These are phyloP conservation scores for Actinidia arguta DNA, from an alignment of 179 eudicot species.

Conservation along the genomic window DNA sequence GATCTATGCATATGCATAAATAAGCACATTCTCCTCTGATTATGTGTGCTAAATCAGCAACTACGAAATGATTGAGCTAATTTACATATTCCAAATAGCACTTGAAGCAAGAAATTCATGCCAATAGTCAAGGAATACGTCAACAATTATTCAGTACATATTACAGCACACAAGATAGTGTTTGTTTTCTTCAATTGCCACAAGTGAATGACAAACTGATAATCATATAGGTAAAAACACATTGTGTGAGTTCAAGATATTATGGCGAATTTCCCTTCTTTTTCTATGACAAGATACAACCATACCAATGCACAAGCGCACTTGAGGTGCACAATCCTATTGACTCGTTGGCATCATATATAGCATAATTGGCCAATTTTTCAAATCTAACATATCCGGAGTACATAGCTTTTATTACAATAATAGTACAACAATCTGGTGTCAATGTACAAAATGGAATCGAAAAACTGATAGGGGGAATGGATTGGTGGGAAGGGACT, in stretches of 20 bases:
- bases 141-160: not conserved
- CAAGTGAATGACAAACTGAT: not conserved
- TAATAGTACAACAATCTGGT: not conserved
- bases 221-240: not conserved
- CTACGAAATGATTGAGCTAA: not conserved
- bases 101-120: not conserved
- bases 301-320: not conserved
- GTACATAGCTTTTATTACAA: too few species aligned
- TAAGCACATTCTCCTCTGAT: not conserved
- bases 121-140: not conserved
- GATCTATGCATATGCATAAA: not conserved
- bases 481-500: conserved; percentile 26
- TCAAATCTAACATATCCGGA: not conserved
- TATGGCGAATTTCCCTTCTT: not conserved
- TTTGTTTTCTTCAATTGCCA: not conserved
- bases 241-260: not conserved
- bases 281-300: not conserved
- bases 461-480: not conserved
- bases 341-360: not conserved
- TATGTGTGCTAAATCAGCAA: not conserved
- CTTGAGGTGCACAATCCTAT: not conserved
- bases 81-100: not conserved
- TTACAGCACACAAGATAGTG: not conserved
- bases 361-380: not conserved
- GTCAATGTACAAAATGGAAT: not conserved